Evolutionary conservation across 2,329 filamentous ascomycete species (phyloP).

Genomic region (Emergomyces orientalis): DNA sequence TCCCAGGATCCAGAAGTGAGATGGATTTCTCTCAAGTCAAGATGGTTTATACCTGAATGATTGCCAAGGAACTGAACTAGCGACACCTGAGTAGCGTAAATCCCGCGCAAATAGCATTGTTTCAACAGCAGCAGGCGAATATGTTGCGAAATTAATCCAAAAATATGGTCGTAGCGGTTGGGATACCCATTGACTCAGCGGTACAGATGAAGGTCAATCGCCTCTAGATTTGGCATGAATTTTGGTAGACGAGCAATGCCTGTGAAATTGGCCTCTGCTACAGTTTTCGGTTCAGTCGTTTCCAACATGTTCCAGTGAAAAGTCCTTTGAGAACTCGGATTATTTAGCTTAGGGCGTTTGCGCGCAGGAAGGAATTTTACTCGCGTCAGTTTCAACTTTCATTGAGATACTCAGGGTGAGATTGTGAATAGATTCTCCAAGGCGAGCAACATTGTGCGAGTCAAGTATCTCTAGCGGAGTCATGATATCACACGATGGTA

Average conservation of each 20-base stretch:
- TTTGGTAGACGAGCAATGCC: not conserved
- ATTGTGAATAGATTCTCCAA: not conserved
- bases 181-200: no score
- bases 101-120: not conserved
- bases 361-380: not conserved
- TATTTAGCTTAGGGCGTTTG: not conserved
- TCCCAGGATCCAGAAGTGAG: no score
- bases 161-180: not conserved
- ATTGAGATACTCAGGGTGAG: not conserved
- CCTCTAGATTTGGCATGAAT: not conserved
- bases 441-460: not conserved
- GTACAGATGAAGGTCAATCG: not conserved
- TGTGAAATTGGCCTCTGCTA: not conserved
- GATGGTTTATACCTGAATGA: no score
- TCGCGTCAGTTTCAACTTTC: not conserved
- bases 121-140: not conserved
- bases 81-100: no score
- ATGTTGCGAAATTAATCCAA: not conserved
- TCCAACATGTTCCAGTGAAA: not conserved
- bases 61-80: no score
- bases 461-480: not conserved
- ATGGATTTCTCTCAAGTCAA: no score
- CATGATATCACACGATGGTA: not conserved
- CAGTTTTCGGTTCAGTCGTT: not conserved
- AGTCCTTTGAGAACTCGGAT: not conserved